Base-by-base conservation (phyloP, 805 yeast genomes). In the Brettanomyces anomalus region DNA sequence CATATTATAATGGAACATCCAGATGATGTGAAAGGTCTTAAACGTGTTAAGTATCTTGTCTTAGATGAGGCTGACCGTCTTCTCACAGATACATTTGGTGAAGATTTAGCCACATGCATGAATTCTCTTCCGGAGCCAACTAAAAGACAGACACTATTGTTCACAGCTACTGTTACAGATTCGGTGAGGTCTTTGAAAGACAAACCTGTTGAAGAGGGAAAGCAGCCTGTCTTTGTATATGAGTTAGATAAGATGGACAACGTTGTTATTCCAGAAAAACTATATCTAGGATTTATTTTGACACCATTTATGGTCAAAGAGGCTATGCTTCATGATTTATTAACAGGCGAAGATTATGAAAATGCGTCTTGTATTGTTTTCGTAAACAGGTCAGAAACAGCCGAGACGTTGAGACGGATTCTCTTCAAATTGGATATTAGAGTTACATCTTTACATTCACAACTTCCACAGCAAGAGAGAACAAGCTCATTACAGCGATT, bases 51-150 rank as follows among this genome's bases (percentile, higher is more conserved):
- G 57, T 93, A 71, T 56, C 67, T 93, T 42, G 97, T 93, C 3
- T 67, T 93, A 2, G 98, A 93, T 70, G 98, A 90, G 66, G 98
- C 98, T 1, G 98, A 93, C 70, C 74, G 96, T 47, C 66, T 93
- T 26, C 72, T 93, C 49, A 85, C 93, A 37, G 77, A 80, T 43
- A 83, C 94, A 38, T 88, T 93, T 62, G 81, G 89, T 8, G 72
- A 77, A 30, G 95, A 90, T 61, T 67, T 93, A 46, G 74, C 74
- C 39, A 71, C 76, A 18, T 87, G 96, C 55, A 74, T 90, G 54
- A 67, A 70, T 5, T 75, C 79, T 0, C 62, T 93, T 33, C 96
- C 98, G 0, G 65, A 74, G 1, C 68, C 94, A 2, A 71, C 70
- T 3, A 68, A 75, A 43, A 75, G 98, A 54, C 97, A 90, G 61